Percentiles rank a stretch among this genome's conserved stretches.
These are phyloP conservation scores for Hypericum perforatum DNA, from an alignment of 345 rosid genomes.

Conservation along the genomic window DNA sequence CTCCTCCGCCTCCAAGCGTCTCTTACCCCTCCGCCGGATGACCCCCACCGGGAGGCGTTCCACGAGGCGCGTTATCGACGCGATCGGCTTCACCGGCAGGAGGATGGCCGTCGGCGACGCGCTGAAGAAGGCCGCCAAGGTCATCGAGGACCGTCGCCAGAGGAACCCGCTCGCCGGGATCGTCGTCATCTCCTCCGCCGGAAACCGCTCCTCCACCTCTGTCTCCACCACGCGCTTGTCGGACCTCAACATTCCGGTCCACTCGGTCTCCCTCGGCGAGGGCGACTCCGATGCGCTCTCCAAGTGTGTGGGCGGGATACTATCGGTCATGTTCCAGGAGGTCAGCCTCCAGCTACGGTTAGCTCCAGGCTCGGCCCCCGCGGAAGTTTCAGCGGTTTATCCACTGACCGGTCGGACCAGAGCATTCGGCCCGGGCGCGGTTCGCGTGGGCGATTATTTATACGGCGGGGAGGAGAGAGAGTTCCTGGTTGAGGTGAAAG, in stretches of 20 bases:
- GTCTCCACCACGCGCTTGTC: slow-evolving; percentile 55
- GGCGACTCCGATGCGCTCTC: slow-evolving; percentile 33
- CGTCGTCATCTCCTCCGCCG: slow-evolving; percentile 50
- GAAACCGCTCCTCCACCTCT: slow-evolving; percentile 23
- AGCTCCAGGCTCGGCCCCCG: slow-evolving; percentile 50
- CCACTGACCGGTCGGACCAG: slow-evolving; percentile 39
- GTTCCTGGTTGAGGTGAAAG: slow-evolving; percentile 51
- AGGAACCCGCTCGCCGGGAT: slow-evolving; percentile 45
- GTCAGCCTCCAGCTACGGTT: slow-evolving; percentile 53
- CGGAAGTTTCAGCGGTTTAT: slow-evolving; percentile 53
- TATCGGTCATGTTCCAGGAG: slow-evolving; percentile 55
- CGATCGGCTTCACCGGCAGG: slow-evolving; percentile 41
- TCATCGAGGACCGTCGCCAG: slow-evolving; percentile 76
- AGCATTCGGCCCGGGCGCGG: slow-evolving; percentile 36
- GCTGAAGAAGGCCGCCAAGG: slow-evolving; percentile 73
- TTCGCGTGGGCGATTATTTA: slow-evolving; percentile 67
- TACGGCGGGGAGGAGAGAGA: slow-evolving; percentile 66
- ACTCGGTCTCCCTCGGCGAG: slow-evolving; percentile 39
- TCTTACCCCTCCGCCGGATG: slow-evolving; percentile 63
- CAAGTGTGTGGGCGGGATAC: slow-evolving; percentile 29
- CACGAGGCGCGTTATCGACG: slow-evolving; percentile 57
- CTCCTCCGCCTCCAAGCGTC: slow-evolving; percentile 57
- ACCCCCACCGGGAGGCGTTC: slow-evolving; percentile 55
- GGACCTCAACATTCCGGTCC: slow-evolving; percentile 43
- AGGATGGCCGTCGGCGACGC: slow-evolving; percentile 65